Conservation (phyloP, 2,329 filamentous ascomycete genomes). For the Dendryphion nanum region DNA sequence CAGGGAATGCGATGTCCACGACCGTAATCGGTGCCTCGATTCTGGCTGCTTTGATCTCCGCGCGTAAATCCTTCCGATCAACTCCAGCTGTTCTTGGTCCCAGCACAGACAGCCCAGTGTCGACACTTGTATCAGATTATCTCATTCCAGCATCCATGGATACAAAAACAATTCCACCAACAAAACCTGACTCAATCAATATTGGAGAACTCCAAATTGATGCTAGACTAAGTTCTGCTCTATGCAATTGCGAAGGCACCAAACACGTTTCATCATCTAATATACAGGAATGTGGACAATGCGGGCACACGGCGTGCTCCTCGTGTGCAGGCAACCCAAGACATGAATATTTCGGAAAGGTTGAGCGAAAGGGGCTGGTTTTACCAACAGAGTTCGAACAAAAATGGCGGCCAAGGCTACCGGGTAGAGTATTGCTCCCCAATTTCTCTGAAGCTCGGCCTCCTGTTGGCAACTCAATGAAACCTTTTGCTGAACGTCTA, state of each 20-base stretch:
- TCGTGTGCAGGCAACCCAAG: slow-evolving; percentile 55
- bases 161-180: not conserved
- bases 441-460: too few species aligned
- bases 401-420: slow-evolving; percentile 34
- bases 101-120: too few species aligned
- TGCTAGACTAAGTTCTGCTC: slow-evolving; percentile 39
- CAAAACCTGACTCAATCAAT: slow-evolving; percentile 7
- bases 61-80: slow-evolving; percentile 5
- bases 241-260: slow-evolving; percentile 60
- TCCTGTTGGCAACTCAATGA: too few species aligned
- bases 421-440: slow-evolving; percentile 7
- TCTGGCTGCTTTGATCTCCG: slow-evolving; percentile 55
- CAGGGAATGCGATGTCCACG: slow-evolving; percentile 77
- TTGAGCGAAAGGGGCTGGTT: slow-evolving; percentile 24
- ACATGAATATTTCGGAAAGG: slow-evolving; percentile 42
- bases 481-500: too few species aligned
- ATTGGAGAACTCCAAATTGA: slow-evolving; percentile 14
- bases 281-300: slow-evolving; percentile 52
- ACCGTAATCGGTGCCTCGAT: slow-evolving; percentile 68
- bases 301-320: slow-evolving; percentile 55
- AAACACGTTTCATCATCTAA: slow-evolving; percentile 34
- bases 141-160: too few species aligned
- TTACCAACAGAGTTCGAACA: slow-evolving; percentile 46
- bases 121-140: not conserved
- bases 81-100: too few species aligned